Evolutionary conservation across 352 stramenopile genomes (phyloP).

Genomic region (Phytophthora fragariaefolia): DNA sequence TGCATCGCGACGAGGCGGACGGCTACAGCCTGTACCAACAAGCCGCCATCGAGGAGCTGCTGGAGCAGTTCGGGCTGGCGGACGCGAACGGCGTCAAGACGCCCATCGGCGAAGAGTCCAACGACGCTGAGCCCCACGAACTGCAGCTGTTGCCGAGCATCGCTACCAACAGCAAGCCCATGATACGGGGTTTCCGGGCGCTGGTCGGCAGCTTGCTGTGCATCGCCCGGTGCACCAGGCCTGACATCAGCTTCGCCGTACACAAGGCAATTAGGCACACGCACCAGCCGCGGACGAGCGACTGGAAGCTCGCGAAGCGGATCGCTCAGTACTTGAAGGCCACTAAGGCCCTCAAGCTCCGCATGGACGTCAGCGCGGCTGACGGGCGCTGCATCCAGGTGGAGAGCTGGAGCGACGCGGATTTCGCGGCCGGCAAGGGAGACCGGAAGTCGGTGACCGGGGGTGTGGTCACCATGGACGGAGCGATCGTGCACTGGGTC

Average conservation of each 20-base stretch:
- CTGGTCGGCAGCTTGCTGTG: conserved; percentile 42
- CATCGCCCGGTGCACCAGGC: conserved; percentile 37
- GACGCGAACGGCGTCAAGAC: conserved; percentile 24
- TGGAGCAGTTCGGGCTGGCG: conserved; percentile 26
- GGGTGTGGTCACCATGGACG: conserved; percentile 18
- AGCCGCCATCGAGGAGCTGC: conserved; percentile 26
- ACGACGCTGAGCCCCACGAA: conserved; percentile 1
- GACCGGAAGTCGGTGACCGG: conserved; percentile 33
- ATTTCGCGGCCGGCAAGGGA: conserved; percentile 30
- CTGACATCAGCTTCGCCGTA: conserved; percentile 37
- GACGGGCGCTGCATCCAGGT: conserved; percentile 4
- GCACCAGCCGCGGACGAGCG: conserved; percentile 9
- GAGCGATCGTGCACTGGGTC: conserved; percentile 14
- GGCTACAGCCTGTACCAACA: conserved; percentile 34
- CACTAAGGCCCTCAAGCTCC: conserved; percentile 22
- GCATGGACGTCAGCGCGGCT: conserved; percentile 2
- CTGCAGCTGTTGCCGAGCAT: conserved; percentile 10
- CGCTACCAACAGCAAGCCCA: conserved; percentile 3
- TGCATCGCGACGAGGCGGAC: conserved; percentile 12
- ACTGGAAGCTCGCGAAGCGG: conserved; percentile 29
- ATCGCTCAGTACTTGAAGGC: conserved; percentile 25
- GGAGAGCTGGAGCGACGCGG: conserved; percentile 28
- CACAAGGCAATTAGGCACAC: conserved; percentile 21
- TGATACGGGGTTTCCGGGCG: conserved; percentile 37
- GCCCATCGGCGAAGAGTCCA: conserved; percentile 16